phyloP scores from a whole-genome alignment of 2,329 filamentous ascomycete species.

The Xylaria hypoxylon region DNA sequence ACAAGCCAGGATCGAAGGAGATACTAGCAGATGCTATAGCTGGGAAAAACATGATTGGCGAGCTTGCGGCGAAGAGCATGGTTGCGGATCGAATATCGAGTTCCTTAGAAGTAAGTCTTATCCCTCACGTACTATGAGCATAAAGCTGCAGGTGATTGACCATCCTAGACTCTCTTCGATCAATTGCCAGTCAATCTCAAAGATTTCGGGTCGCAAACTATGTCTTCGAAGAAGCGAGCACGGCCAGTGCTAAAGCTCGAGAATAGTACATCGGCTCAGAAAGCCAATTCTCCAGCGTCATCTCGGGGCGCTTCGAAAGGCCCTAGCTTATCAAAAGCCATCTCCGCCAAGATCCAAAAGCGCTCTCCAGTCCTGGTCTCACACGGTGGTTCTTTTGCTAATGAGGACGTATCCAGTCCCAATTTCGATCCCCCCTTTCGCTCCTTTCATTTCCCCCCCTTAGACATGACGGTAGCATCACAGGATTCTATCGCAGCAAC shows the following conservation, averaged over 20 bases:
- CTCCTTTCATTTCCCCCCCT: constrained; percentile 46
- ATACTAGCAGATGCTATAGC: constrained; percentile 87
- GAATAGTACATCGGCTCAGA: constrained; percentile 47
- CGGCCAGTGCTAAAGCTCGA: constrained; percentile 60
- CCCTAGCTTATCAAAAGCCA: constrained; percentile 37
- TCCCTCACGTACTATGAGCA: not conserved
- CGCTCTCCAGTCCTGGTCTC: constrained; percentile 38
- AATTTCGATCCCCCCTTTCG: constrained; percentile 42
- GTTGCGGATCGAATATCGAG: constrained; percentile 87
- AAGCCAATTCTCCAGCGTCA: constrained; percentile 47
- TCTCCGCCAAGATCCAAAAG: constrained; percentile 42
- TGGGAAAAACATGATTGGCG: constrained; percentile 83
- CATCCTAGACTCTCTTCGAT: constrained; percentile 78
- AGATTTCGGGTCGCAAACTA: constrained; percentile 56
- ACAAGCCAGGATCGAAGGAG: constrained; percentile 78
- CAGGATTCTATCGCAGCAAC: constrained; percentile 44
- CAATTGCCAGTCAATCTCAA: constrained; percentile 80
- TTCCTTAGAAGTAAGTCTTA: constrained; percentile 75
- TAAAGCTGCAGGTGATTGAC: constrained; percentile 41
- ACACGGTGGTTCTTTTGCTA: constrained; percentile 37
- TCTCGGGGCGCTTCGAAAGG: constrained; percentile 34
- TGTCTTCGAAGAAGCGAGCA: constrained; percentile 66
- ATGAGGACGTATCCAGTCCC: constrained; percentile 40
- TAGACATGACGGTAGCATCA: constrained; percentile 44
- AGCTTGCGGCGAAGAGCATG: constrained; percentile 84